Evolutionary conservation across 768 basidiomycete genomes (phyloP), one percentile per base, ranked within the genome.

Genomic region (Tulasnella sp.): DNA sequence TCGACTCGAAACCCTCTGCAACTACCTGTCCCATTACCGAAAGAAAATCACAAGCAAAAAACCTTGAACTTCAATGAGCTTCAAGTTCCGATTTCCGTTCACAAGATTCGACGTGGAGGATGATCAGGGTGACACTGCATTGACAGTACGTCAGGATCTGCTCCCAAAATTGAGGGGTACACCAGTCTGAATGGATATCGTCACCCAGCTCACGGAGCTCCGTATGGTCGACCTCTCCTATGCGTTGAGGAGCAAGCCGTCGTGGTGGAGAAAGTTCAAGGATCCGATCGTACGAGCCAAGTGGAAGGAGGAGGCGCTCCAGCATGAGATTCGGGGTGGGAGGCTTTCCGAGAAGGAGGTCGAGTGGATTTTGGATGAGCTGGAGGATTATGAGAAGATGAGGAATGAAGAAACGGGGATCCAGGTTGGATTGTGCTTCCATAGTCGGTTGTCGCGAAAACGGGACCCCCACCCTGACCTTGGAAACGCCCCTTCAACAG

Each of bases 251-350:
- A 39, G 35, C 17, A 73, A 73, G 44, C 64, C 72, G 2, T 44
- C 39, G 12, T 73, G 72, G 72, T 67, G 64, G 65, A 19, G 7
- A 14, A 73, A 73, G 39, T 73, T 2, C 34, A 29, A 37, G 37
- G 42, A 73, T 16, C 72, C 72, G 17, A 17, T 34, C 0, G 68
- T 73, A n/a, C 42, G 32, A 32, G 19, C 65, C 2, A 73, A 73
- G 47, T 73, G 72, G 72, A 66, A 41, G n/a, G 41, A 44, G 7
- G 72, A 73, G 29, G 71, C 71, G 3, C 37, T 72, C 7, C 59
- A 22, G 29, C 59, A 64, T 36, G 41, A 63, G 16, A 42, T 72
- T 64, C 32, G 39, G 17, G 36, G 29, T 37, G 71, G 69, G 9
- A 72, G 39, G 39, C 26, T 72, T 8, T 29, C 26, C 29, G 62